These are phyloP conservation scores for Phytopythium vexans DNA, from an alignment of 352 stramenopile genomes.

Conservation along the genomic window DNA sequence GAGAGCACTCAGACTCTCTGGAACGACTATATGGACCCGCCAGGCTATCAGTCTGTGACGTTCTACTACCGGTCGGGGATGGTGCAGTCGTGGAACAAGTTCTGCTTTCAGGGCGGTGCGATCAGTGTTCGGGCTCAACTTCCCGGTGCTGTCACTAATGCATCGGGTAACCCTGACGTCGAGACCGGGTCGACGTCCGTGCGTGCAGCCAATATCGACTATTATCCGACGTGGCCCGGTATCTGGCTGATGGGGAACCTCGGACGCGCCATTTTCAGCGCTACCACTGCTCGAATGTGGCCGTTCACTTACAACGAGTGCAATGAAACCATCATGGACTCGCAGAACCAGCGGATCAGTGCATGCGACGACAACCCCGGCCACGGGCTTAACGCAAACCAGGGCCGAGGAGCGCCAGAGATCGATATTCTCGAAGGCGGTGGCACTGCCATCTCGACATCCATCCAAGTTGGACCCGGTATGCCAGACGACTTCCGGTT, in stretches of 20 bases:
- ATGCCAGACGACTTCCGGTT: conserved; percentile 38
- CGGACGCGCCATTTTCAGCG: conserved; percentile 86
- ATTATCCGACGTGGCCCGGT: conserved; percentile 81
- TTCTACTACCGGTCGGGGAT: conserved; percentile 70
- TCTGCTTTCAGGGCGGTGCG: conserved; percentile 90
- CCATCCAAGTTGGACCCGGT: conserved; percentile 72
- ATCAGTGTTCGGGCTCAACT: conserved; percentile 87
- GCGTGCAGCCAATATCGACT: conserved; percentile 12
- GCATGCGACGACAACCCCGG: conserved; percentile 86
- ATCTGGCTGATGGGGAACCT: conserved; percentile 94
- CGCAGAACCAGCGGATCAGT: conserved; percentile 48
- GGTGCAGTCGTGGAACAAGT: conserved; percentile 92
- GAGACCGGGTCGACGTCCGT: conserved; percentile 20
- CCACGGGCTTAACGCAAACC: conserved; percentile 80
- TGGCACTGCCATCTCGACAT: conserved; percentile 61
- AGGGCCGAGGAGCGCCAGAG: conserved; percentile 88
- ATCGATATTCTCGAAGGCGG: conserved; percentile 91
- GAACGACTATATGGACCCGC: conserved; percentile 59
- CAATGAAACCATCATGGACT: conserved; percentile 40
- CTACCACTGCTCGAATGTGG: conserved; percentile 87
- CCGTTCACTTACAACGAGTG: conserved; percentile 91
- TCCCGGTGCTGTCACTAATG: conserved; percentile 65
- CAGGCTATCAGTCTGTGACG: conserved; percentile 39
- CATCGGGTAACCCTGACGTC: conserved; percentile 45
- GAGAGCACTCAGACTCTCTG: conserved; percentile 41